phyloP scores from a whole-genome alignment of 768 basidiomycete species.

The Auricularia sp. region DNA sequence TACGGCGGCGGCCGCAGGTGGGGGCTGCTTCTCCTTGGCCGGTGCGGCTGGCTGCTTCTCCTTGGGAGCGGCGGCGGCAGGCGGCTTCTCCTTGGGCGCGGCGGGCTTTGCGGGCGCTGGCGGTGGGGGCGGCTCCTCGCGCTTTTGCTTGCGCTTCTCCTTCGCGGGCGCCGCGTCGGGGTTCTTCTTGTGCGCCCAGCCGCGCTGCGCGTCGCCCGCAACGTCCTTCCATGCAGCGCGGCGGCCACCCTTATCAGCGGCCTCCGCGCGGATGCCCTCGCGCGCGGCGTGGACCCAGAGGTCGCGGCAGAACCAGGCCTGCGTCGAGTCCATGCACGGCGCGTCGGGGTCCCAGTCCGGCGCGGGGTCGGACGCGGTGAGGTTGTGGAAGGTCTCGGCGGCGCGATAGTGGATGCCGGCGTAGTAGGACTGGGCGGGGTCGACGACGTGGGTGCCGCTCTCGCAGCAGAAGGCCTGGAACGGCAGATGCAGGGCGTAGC shows the following conservation, averaged over 20 bases:
- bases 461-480: constrained; percentile 99
- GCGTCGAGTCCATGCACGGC: constrained; percentile 86
- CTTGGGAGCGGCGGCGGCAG: background rate
- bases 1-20: constrained; percentile 4
- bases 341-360: constrained; percentile 62
- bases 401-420: constrained; percentile 77
- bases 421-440: constrained; percentile 94
- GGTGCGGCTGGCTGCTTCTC: background rate
- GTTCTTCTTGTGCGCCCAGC: constrained; percentile 8
- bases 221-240: constrained; percentile 29
- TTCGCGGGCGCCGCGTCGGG: constrained; percentile 4
- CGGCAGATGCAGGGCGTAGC: constrained; percentile 86
- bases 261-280: constrained; percentile 44
- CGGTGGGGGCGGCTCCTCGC: background rate
- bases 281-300: constrained; percentile 86
- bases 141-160: constrained; percentile 1
- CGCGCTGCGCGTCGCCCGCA: constrained; percentile 9
- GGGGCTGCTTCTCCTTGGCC: constrained; percentile 2
- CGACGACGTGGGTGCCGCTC: constrained; percentile 92
- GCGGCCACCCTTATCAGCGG: background rate
- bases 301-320: constrained; percentile 97
- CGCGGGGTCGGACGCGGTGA: constrained; percentile 48
- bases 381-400: constrained; percentile 72
- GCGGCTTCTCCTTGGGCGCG: background rate
- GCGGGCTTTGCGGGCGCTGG: background rate